Base-by-base conservation (phyloP, 108 stramenopile species). In the Pseudonitzschia multiseries region DNA sequence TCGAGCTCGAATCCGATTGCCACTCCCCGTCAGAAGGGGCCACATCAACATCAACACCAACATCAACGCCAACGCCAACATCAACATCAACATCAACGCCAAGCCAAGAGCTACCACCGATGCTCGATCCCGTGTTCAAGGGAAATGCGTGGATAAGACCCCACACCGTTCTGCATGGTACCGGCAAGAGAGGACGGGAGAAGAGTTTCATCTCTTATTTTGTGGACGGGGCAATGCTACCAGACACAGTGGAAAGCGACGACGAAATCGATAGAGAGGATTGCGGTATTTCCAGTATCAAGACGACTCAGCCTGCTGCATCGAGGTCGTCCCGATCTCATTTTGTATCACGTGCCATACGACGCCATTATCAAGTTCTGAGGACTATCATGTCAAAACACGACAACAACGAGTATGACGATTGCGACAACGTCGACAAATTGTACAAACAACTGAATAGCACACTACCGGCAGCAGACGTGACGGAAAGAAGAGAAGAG, bases 91-190 rank as follows among this genome's bases (percentile, higher is more conserved):
- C 18, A 63, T 57, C 21, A n/a, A 50, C 14, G 20, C 24, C 54
- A 56, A 56, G 21, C 54, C 54, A 21, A 22, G 54, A 24, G 24
- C 26, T 48, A 18, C 46, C 12, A 18, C 46, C 46, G 46, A 18
- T 14, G 26, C 50, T 76, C 21, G 27, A 69, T 53, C 71, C 65
- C 2, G 54, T 81, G 27, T 80, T 80, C 51, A 29, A 65, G 28
- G 82, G 86, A 50, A 87, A 87, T 59, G 62, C 79, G 14, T 87
- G 86, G 86, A 83, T 70, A 17, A 46, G 86, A 54, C 86, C 86
- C 13, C 32, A 83, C 32, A 71, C 73, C 0, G 62, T 80, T 4
- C 66, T 81, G 44, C 69, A 77, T 59, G 36, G 71, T 13, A 71
- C 56, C 10, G 67, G 66, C 26, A 22, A 69, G 27, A 59, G 80